Conservation (phyloP, 305 asterid genomes). For the Fraxinus latifolia region DNA sequence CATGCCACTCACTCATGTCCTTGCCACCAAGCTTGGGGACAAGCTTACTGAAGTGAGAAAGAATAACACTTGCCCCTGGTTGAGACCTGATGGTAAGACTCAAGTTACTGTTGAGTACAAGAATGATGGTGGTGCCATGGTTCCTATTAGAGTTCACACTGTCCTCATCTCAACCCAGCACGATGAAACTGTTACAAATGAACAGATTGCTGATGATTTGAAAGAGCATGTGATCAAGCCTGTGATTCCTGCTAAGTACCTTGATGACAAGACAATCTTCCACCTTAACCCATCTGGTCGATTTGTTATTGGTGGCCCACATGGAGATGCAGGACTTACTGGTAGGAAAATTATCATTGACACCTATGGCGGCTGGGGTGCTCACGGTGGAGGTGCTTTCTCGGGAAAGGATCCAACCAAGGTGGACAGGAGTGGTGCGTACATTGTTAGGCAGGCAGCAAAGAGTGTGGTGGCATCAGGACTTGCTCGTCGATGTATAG, state of each 20-base stretch:
- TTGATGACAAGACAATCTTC: conserved; percentile 80
- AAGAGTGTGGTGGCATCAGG: conserved; percentile 88
- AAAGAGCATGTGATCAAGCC: conserved; percentile 81
- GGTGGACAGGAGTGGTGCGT: conserved; percentile 92
- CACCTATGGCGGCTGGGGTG: conserved; percentile 90
- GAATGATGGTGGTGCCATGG: conserved; percentile 77
- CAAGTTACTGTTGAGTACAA: conserved; percentile 85
- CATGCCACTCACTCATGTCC: conserved; percentile 90
- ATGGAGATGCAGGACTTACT: conserved; percentile 88
- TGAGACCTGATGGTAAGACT: conserved; percentile 88
- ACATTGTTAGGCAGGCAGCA: conserved; percentile 89
- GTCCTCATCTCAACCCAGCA: conserved; percentile 90
- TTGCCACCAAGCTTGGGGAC: conserved; percentile 87
- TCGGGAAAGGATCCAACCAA: conserved; percentile 82
- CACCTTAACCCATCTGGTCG: conserved; percentile 91
- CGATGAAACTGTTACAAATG: conserved; percentile 80
- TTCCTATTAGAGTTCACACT: conserved; percentile 78
- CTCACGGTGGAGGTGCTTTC: conserved; percentile 87
- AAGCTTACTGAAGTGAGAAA: conserved; percentile 84
- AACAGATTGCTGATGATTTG: conserved; percentile 65
- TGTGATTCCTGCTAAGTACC: conserved; percentile 71
- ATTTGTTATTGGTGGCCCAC: conserved; percentile 88
- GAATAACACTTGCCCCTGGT: conserved; percentile 78
- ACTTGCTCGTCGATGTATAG: conserved; percentile 77
- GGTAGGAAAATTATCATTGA: conserved; percentile 82